Percentiles rank a stretch among this genome's conserved stretches.
Conservation (phyloP, 2,329 filamentous ascomycete genomes). For the Claviceps sp. region DNA sequence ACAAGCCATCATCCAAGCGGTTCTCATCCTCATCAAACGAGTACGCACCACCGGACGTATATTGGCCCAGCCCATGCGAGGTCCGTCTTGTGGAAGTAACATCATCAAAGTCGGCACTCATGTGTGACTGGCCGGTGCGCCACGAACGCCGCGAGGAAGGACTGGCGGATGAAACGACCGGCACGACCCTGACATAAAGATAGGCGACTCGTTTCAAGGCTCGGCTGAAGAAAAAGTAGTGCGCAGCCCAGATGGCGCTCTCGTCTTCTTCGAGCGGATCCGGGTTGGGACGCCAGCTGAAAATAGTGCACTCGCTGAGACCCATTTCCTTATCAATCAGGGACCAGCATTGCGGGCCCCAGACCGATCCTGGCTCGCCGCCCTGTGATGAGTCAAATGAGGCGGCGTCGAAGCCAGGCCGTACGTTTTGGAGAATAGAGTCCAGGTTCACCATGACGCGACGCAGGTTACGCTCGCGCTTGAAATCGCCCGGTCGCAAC, state of each 20-base stretch:
- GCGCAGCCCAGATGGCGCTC: slow-evolving; percentile 84
- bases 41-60: slow-evolving; percentile 33
- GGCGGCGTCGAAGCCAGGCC: slow-evolving; percentile 44
- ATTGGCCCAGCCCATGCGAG: slow-evolving; percentile 74
- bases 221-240: slow-evolving; percentile 98
- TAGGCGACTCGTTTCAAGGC: slow-evolving; percentile 85
- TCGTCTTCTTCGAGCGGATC: slow-evolving; percentile 89
- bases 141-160: slow-evolving; percentile 29
- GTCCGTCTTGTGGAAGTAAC: slow-evolving; percentile 52
- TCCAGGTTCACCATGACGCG: slow-evolving; percentile 80
- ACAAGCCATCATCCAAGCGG: slow-evolving; percentile 34
- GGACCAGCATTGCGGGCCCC: slow-evolving; percentile 86
- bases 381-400: slow-evolving; percentile 28
- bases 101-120: slow-evolving; percentile 22
- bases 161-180: slow-evolving; percentile 52
- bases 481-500: slow-evolving; percentile 79
- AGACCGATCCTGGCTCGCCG: slow-evolving; percentile 45
- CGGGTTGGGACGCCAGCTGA: slow-evolving; percentile 77
- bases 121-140: slow-evolving; percentile 15
- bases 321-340: slow-evolving; percentile 91
- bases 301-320: slow-evolving; percentile 75
- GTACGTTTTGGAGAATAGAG: slow-evolving; percentile 73
- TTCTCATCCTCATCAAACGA: slow-evolving; percentile 34
- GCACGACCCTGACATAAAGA: slow-evolving; percentile 81
- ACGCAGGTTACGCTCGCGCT: slow-evolving; percentile 65